phyloP scores from a whole-genome alignment of 2,329 filamentous ascomycete species.

The Plectosphaerella plurivora region DNA sequence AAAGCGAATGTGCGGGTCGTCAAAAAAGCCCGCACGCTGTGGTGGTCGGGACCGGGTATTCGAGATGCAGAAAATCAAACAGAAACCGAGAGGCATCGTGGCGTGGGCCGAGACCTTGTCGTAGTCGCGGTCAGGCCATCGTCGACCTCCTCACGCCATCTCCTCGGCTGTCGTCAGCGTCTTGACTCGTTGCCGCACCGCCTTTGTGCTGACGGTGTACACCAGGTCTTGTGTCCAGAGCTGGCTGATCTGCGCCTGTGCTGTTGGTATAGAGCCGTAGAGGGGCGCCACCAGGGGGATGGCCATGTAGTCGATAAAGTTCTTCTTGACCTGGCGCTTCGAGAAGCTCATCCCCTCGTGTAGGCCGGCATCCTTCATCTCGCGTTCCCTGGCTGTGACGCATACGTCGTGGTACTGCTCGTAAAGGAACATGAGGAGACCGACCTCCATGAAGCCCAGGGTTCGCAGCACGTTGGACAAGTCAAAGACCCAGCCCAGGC shows the following conservation, averaged over 20 bases:
- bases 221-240: conserved; percentile 66
- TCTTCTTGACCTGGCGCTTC: conserved; percentile 48
- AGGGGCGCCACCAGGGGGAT: conserved; percentile 65
- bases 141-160: conserved; percentile 32
- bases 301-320: conserved; percentile 58
- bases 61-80: not conserved
- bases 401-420: conserved; percentile 62
- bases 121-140: conserved; percentile 1
- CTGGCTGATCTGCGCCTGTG: conserved; percentile 64
- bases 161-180: conserved; percentile 33
- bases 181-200: conserved; percentile 46
- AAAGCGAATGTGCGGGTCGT: not conserved
- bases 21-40: not conserved
- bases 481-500: conserved; percentile 54
- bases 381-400: conserved; percentile 54
- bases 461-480: conserved; percentile 57
- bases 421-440: conserved; percentile 61
- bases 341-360: conserved; percentile 64
- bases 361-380: conserved; percentile 63
- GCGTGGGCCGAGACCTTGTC: conserved; percentile 1
- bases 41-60: not conserved
- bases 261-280: conserved; percentile 63
- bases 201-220: conserved; percentile 70
- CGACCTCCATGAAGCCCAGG: conserved; percentile 58
- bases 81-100: conserved; percentile 7